Percentiles rank a stretch among this genome's conserved stretches.
phyloP scores from a whole-genome alignment of 83 land plant species.

The Picea mariana region DNA sequence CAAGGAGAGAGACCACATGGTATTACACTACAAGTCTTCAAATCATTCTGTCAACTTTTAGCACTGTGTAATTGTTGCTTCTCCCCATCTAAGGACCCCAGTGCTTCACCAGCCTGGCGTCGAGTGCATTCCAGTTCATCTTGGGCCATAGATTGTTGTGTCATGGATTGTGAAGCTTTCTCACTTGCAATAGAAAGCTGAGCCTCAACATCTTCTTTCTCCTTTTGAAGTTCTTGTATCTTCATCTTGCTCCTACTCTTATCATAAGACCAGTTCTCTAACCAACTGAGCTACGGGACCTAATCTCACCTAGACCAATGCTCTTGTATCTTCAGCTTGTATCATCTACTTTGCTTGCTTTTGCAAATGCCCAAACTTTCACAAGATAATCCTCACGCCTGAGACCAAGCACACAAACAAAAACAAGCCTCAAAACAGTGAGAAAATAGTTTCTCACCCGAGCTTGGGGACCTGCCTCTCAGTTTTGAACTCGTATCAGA shows the following conservation, averaged over 20 bases:
- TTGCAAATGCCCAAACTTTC: slow-evolving; percentile 73
- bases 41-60: slow-evolving; percentile 49
- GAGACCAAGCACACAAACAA: too few relatives aligned
- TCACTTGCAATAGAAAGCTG: slow-evolving; percentile 50
- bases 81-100: slow-evolving; percentile 81
- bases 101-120: slow-evolving; percentile 88
- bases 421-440: too few relatives aligned
- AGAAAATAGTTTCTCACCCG: too few relatives aligned
- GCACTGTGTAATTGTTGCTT: slow-evolving; percentile 76
- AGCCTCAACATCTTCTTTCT: slow-evolving; percentile 89
- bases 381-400: too few relatives aligned
- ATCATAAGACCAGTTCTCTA: too few relatives aligned
- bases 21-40: too few relatives aligned
- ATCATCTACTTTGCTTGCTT: slow-evolving; percentile 95
- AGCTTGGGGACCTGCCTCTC: too few relatives aligned
- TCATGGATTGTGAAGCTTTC: slow-evolving; percentile 53
- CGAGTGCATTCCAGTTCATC: slow-evolving; percentile 82
- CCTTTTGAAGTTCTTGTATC: slow-evolving; percentile 71
- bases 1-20: too few relatives aligned
- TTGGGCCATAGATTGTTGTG: slow-evolving; percentile 57
- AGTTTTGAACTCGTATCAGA: too few relatives aligned
- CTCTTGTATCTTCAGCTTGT: slow-evolving; percentile 38
- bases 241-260: too few relatives aligned
- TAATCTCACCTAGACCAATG: too few relatives aligned
- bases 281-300: too few relatives aligned